phyloP scores from a whole-genome alignment of 371 early-diverging fungal genomes.

The Mucor sp. region DNA sequence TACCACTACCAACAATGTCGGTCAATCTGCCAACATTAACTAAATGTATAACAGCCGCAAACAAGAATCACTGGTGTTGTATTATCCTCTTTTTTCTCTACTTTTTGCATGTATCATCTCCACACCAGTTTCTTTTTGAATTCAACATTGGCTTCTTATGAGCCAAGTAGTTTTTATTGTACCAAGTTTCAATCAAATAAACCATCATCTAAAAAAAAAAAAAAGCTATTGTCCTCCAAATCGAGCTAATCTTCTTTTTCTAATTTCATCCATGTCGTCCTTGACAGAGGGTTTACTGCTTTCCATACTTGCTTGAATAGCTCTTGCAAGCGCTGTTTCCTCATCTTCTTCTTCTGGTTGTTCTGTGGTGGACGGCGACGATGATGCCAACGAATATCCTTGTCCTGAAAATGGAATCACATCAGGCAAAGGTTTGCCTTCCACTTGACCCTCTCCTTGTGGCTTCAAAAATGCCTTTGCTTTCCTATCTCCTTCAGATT shows the following conservation, averaged over 20 bases:
- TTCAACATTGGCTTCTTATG: neutral
- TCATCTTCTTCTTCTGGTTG: slow-evolving; percentile 23
- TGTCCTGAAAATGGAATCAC: slow-evolving; percentile 29
- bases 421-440: neutral
- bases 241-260: slow-evolving; percentile 37
- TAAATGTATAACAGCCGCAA: neutral
- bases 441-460: neutral
- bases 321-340: slow-evolving; percentile 30
- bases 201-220: too few species aligned
- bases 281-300: slow-evolving; percentile 2
- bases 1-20: neutral
- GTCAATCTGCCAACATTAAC: neutral
- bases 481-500: slow-evolving; percentile 28
- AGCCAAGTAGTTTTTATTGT: neutral
- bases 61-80: neutral
- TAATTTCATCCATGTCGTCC: slow-evolving; percentile 35
- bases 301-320: slow-evolving; percentile 41
- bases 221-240: slow-evolving; percentile 25
- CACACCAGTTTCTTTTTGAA: neutral
- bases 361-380: neutral
- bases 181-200: neutral
- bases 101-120: neutral
- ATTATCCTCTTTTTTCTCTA: neutral
- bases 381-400: slow-evolving; percentile 25
- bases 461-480: slow-evolving; percentile 25